Evolutionary conservation across 495 filamentous ascomycete species (phyloP).

Genomic region (Chaetomium cochliodes): DNA sequence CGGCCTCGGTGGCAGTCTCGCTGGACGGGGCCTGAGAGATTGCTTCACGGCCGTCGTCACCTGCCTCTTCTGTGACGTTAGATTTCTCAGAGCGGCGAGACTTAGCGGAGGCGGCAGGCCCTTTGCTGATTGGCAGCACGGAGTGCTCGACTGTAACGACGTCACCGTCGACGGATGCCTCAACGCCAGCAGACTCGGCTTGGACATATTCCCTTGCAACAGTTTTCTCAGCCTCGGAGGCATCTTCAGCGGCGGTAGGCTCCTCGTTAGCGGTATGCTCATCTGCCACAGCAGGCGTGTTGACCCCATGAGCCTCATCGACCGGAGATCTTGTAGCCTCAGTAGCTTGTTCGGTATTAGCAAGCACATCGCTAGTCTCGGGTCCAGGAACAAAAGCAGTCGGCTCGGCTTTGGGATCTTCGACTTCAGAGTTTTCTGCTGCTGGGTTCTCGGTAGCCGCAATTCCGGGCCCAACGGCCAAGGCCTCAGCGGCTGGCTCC

Average conservation of each 20-base stretch:
- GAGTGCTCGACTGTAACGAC: constrained; percentile 9
- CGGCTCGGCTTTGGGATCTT: constrained; percentile 14
- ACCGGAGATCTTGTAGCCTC: background rate
- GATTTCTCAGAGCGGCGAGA: constrained; percentile 8
- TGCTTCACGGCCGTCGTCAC: background rate
- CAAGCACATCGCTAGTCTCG: constrained; percentile 16
- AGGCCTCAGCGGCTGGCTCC: background rate
- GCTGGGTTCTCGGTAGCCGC: constrained; percentile 15
- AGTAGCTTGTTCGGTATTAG: background rate
- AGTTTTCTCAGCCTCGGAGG: background rate
- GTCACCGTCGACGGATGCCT: constrained; percentile 18
- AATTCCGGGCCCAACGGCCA: background rate
- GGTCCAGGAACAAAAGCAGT: constrained; percentile 15
- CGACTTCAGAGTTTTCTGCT: constrained; percentile 12
- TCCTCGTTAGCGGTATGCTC: constrained; percentile 14
- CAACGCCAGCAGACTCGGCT: background rate
- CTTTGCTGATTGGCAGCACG: constrained; percentile 11
- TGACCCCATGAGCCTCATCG: too few species aligned
- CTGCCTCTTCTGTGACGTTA: constrained; percentile 2
- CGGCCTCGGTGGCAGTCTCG: constrained; percentile 13
- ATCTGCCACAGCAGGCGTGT: constrained; percentile 5
- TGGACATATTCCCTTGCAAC: background rate
- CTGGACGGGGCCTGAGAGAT: background rate
- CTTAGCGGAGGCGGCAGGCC: background rate
- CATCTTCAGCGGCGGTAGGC: background rate